These are phyloP conservation scores for Phylloporus arenicola DNA, from an alignment of 768 basidiomycete species.

Conservation along the genomic window DNA sequence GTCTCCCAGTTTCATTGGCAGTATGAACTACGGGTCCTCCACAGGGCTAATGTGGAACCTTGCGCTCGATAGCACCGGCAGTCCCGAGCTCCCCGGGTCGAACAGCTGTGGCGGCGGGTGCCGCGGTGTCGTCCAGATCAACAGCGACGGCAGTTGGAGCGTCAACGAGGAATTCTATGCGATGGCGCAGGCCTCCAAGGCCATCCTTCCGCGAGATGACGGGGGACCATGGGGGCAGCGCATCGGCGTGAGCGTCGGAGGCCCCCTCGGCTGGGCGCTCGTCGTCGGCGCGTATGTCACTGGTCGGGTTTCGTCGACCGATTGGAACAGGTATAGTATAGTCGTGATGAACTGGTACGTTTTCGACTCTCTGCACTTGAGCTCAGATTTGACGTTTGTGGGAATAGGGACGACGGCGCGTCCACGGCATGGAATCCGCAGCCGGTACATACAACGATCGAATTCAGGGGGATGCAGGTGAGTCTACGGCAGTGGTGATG, in stretches of 20 bases:
- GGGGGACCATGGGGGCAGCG: constrained; percentile 67
- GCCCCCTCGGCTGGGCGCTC: constrained; percentile 51
- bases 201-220: constrained; percentile 60
- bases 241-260: constrained; percentile 58
- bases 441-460: constrained; percentile 53
- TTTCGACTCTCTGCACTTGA: not conserved
- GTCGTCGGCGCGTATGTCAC: constrained; percentile 66
- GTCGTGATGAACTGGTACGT: constrained; percentile 67
- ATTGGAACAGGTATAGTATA: constrained; percentile 62
- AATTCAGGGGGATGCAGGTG: constrained; percentile 59
- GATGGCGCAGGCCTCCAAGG: constrained; percentile 73
- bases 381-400: not conserved
- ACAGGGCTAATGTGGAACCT: constrained; percentile 72
- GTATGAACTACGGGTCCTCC: constrained; percentile 27
- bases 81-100: constrained; percentile 62
- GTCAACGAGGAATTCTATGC: constrained; percentile 75
- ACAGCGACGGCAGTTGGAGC: constrained; percentile 55
- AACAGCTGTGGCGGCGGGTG: constrained; percentile 63
- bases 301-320: constrained; percentile 43
- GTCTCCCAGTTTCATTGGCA: constrained; percentile 35
- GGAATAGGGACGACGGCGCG: constrained; percentile 46
- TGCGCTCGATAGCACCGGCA: constrained; percentile 55
- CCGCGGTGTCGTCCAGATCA: constrained; percentile 61
- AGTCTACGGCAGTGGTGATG: constrained; percentile 5
- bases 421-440: constrained; percentile 50